phyloP scores from a whole-genome alignment of 257 asterid genomes.

The Plectranthus barbatus region DNA sequence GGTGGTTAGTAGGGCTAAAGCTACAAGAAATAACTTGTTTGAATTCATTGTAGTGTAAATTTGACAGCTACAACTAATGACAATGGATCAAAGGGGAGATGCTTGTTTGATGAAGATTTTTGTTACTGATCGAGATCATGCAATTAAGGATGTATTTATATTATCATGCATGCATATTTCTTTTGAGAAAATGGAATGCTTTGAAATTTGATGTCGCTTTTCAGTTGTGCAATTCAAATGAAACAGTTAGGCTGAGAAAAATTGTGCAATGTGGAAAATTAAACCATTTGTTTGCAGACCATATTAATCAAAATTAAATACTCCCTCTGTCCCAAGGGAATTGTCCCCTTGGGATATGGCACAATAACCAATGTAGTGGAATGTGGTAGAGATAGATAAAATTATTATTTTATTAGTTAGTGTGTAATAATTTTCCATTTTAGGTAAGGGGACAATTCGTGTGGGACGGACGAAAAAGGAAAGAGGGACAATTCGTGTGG shows the following conservation, averaged over 20 bases:
- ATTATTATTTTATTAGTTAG: too few species aligned
- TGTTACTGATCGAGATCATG: neutral
- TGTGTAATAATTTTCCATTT: too few species aligned
- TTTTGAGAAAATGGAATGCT: neutral
- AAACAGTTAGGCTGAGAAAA: slow-evolving; percentile 1
- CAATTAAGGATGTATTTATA: slow-evolving; percentile 3
- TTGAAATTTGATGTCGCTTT: neutral
- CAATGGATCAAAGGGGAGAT: neutral
- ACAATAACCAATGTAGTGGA: too few species aligned
- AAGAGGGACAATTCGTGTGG: too few species aligned
- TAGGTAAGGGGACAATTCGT: too few species aligned
- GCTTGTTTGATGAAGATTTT: neutral
- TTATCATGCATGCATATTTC: neutral
- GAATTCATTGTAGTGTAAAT: neutral
- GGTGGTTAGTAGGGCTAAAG: neutral
- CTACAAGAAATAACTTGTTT: neutral
- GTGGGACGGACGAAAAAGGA: too few species aligned
- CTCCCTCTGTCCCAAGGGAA: too few species aligned
- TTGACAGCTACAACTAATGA: neutral
- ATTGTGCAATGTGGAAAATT: neutral
- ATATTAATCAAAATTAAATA: too few species aligned
- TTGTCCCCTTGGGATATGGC: too few species aligned
- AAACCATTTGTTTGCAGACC: neutral
- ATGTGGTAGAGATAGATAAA: too few species aligned
- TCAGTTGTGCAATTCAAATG: neutral